Conservation (phyloP, 495 filamentous ascomycete genomes). For the Aspergillus carlsbadensis region DNA sequence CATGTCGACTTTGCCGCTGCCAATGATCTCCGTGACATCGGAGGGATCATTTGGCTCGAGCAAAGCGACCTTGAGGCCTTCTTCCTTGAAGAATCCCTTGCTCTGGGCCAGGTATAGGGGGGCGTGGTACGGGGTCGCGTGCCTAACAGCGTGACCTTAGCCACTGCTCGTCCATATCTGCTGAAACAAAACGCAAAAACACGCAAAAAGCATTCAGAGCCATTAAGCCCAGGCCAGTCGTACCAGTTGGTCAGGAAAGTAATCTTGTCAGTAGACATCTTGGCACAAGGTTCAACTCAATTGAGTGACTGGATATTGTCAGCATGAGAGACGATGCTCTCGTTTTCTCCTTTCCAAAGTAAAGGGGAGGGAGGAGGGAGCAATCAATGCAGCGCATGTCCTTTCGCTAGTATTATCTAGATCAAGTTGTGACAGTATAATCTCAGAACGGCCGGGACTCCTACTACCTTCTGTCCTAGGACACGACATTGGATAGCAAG, state of each 20-base stretch:
- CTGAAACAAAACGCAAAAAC: neutral
- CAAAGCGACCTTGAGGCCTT: constrained; percentile 68
- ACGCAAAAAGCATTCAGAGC: neutral
- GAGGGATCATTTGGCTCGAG: constrained; percentile 69
- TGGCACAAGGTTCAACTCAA: constrained; percentile 39
- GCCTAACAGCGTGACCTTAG: constrained; percentile 46
- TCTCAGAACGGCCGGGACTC: constrained; percentile 54
- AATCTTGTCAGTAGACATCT: constrained; percentile 72
- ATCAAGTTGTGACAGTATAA: constrained; percentile 76
- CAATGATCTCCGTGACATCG: constrained; percentile 73
- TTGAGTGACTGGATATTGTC: constrained; percentile 21
- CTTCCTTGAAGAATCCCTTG: constrained; percentile 68
- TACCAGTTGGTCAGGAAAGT: constrained; percentile 75
- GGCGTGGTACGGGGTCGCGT: constrained; percentile 72
- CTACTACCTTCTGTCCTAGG: constrained; percentile 1
- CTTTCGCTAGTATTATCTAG: constrained; percentile 84
- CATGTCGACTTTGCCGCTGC: constrained; percentile 67
- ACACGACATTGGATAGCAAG: neutral
- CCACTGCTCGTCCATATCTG: constrained; percentile 2
- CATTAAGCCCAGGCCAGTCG: constrained; percentile 8
- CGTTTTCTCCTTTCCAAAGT: constrained; percentile 11
- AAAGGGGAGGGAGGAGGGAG: constrained; percentile 29
- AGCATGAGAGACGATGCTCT: constrained; percentile 20
- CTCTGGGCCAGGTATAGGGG: constrained; percentile 69
- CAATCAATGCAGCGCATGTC: constrained; percentile 66